phyloP scores from a whole-genome alignment of 306 rosid genomes.

The Cicer cuneatum region DNA sequence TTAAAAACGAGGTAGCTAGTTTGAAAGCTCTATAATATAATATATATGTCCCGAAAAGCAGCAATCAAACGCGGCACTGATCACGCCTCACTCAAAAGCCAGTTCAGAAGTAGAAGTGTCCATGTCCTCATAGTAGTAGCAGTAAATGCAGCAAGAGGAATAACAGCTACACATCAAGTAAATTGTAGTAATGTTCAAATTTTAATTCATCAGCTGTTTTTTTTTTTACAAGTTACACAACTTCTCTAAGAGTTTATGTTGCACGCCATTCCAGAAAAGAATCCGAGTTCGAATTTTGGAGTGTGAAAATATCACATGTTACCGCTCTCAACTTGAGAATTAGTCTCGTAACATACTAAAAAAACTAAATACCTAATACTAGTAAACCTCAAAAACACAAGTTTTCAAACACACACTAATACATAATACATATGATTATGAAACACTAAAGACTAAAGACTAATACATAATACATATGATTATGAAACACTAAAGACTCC shows the following conservation, averaged over 20 bases:
- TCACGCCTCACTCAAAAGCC: slow-evolving; percentile 39
- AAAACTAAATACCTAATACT: background rate
- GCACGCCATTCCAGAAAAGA: too few relatives aligned
- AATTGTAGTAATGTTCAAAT: too few relatives aligned
- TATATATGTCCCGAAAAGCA: slow-evolving; percentile 20
- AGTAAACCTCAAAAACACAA: background rate
- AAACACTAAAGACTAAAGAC: too few relatives aligned
- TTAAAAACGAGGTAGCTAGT: background rate
- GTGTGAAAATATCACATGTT: too few relatives aligned
- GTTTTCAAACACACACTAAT: background rate
- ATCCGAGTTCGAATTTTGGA: too few relatives aligned
- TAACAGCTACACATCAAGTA: too few relatives aligned
- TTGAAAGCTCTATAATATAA: background rate
- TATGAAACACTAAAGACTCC: background rate
- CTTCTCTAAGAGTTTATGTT: too few relatives aligned
- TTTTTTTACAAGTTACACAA: too few relatives aligned
- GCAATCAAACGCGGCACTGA: slow-evolving; percentile 40
- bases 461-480: background rate
- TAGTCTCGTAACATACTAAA: background rate
- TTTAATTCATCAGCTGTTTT: too few relatives aligned
- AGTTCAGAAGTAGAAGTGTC: slow-evolving; percentile 3
- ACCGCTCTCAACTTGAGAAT: too few relatives aligned
- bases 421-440: too few relatives aligned
- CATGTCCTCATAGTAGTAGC: slow-evolving; percentile 34
- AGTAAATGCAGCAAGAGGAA: background rate